Base-by-base conservation (phyloP, 371 early-diverging fungal species). In the Mucor saturninus region DNA sequence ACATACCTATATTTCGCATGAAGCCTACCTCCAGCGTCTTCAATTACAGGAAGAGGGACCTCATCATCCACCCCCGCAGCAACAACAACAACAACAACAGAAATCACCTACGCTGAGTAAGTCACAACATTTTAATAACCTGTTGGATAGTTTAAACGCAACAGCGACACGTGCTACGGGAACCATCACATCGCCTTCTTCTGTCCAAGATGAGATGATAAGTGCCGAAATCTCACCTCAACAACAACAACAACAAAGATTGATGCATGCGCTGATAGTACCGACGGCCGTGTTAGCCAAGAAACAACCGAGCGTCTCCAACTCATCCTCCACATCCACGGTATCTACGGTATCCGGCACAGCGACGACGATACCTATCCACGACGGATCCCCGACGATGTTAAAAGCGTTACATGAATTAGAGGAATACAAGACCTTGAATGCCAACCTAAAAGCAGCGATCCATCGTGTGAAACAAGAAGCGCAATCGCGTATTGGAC, bases 1-100 rank as follows among this genome's bases (percentile, higher is more conserved):
- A 0, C 70, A 70, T 32, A 45, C 32, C 2, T 10, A 6, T 28
- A 48, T 70, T 2, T 35, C 32, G 31, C 13, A 40, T 10, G 62
- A 69, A 0, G 7, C 6, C 0, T 64, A 69, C 21, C 21, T 21
- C 21, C 21, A 21, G 1, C 21, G 21, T 54, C 56, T 26, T 5
- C 15, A n/a, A 15, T 4, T 46, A 57, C 29, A 38, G 43, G 31
- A 32, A 55, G 29, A 30, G 31, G 53, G 13, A 30, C 21, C 21
- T 21, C 35, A 8, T 35, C 35, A 35, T 8, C 35, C 5, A 51
- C 2, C 21, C 11, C 4, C 8, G 10, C 3, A 13, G 7, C 38
- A 51, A 15, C 21, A 21, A 21, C 31, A 15, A 14, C 45, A 9
- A 39, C 28, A 3, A 21, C 21, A 21, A 0, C 21, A 21, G 21